Percentiles rank a stretch among this genome's conserved stretches.
phyloP scores from a whole-genome alignment of 2,329 filamentous ascomycete genomes.

The Trichoderma lentiforme region DNA sequence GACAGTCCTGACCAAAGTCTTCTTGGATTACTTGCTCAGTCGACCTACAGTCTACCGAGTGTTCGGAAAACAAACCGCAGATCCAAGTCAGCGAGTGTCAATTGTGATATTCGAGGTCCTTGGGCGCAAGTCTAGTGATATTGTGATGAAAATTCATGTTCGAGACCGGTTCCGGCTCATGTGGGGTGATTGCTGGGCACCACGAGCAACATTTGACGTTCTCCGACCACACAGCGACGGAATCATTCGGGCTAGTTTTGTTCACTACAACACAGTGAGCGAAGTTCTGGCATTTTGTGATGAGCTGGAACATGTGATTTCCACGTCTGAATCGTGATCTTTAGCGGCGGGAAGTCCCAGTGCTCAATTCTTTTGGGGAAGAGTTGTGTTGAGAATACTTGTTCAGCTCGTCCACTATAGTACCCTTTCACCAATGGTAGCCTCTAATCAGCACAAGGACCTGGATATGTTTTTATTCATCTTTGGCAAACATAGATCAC shows the following conservation, averaged over 20 bases:
- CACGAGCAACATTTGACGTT: background rate
- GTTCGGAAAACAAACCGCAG: background rate
- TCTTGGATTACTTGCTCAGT: background rate
- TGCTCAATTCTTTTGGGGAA: background rate
- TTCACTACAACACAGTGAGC: background rate
- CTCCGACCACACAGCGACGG: background rate
- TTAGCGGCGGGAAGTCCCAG: background rate
- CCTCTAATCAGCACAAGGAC: background rate
- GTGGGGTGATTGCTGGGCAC: background rate
- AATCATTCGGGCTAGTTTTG: background rate
- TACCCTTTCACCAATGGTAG: background rate
- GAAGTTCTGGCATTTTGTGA: background rate
- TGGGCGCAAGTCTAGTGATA: background rate
- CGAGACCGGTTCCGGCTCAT: background rate
- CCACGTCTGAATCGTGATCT: background rate
- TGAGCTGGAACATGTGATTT: background rate
- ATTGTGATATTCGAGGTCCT: background rate
- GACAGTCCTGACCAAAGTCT: background rate
- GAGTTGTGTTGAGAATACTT: background rate
- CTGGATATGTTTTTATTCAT: background rate
- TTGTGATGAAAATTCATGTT: background rate
- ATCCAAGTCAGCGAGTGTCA: background rate
- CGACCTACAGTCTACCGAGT: background rate
- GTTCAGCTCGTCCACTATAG: background rate
- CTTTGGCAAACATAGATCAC: background rate